These are phyloP conservation scores for Neurospora sp. DNA, from an alignment of 495 filamentous ascomycete species.

Conservation along the genomic window DNA sequence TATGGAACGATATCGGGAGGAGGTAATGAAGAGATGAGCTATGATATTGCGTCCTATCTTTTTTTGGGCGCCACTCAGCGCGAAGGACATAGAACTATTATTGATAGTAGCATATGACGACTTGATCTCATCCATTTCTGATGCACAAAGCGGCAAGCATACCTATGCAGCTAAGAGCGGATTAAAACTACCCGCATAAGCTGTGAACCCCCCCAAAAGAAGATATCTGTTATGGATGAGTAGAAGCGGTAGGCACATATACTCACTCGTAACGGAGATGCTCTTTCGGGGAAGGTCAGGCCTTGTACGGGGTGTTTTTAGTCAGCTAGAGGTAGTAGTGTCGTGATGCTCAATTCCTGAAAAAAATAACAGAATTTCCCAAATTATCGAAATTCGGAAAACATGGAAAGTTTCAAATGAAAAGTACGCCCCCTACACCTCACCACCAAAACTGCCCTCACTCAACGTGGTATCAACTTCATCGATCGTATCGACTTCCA, in stretches of 20 bases:
- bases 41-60: not conserved
- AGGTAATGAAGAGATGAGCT: not conserved
- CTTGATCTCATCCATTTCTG: not conserved
- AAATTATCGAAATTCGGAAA: not conserved
- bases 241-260: too few relatives aligned
- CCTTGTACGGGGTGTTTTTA: too few relatives aligned
- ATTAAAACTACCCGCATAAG: too few relatives aligned
- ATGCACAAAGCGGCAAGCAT: not conserved
- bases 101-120: not conserved
- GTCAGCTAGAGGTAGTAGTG: too few relatives aligned
- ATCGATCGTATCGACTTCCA: too few relatives aligned
- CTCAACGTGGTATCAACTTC: not conserved
- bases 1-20: not conserved
- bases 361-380: not conserved
- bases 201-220: too few relatives aligned
- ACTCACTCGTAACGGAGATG: too few relatives aligned
- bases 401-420: not conserved
- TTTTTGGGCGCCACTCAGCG: not conserved
- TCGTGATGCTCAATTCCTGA: not conserved
- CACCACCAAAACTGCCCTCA: not conserved
- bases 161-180: not conserved
- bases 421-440: not conserved
- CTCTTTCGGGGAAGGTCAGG: too few relatives aligned
- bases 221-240: too few relatives aligned
- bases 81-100: not conserved